These are phyloP conservation scores for Acanthamoeba quina DNA, from an alignment of 208 protist genomes.

Conservation along the genomic window DNA sequence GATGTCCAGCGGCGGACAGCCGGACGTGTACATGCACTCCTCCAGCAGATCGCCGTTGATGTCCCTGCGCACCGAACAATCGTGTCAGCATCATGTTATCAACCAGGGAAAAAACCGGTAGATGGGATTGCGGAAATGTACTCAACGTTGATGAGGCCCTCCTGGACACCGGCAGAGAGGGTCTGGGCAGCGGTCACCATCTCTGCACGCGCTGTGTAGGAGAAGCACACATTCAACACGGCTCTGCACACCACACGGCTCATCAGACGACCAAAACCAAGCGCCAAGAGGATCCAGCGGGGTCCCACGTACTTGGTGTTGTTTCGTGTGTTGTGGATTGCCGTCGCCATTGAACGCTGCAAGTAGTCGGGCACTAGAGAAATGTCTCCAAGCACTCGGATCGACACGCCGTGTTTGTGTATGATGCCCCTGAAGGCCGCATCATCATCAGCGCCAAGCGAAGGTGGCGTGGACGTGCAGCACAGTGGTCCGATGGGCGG, in stretches of 20 bases:
- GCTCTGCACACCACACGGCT: constrained; percentile 17
- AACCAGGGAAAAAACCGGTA: neutral
- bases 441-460: neutral
- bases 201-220: constrained; percentile 89
- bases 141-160: constrained; percentile 69
- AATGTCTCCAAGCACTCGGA: constrained; percentile 83
- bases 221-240: constrained; percentile 89
- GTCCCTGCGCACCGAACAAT: constrained; percentile 65
- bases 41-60: constrained; percentile 82
- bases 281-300: neutral
- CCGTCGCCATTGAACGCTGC: constrained; percentile 58
- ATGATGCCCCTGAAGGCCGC: constrained; percentile 51
- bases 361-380: constrained; percentile 66
- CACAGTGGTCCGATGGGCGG: neutral
- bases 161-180: constrained; percentile 65
- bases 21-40: constrained; percentile 80
- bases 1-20: constrained; percentile 80
- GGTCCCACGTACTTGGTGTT: constrained; percentile 27
- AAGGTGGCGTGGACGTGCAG: neutral
- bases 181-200: constrained; percentile 81
- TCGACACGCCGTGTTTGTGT: constrained; percentile 61
- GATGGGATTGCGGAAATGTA: neutral
- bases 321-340: constrained; percentile 43
- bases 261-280: neutral
- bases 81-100: neutral